Percentiles rank a stretch among this genome's conserved stretches.
These are phyloP conservation scores for Tricholoma furcatifolium DNA, from an alignment of 768 basidiomycete species.

Conservation along the genomic window DNA sequence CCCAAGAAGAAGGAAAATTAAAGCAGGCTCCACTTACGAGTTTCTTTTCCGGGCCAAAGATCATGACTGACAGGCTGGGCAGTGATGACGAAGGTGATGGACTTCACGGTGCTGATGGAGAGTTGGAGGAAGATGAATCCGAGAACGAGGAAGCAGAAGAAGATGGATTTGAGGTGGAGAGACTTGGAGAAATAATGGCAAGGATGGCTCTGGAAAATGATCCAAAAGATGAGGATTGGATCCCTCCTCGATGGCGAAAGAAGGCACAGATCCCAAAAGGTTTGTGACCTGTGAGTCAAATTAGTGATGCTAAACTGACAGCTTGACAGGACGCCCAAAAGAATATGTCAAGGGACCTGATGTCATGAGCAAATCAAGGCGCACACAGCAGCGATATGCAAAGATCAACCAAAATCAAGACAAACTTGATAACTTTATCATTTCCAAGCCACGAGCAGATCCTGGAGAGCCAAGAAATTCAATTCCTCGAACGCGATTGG, in stretches of 20 bases:
- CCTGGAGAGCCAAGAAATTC: no score
- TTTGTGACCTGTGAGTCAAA: no score
- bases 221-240: background rate
- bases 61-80: no score
- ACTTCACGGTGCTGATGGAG: background rate
- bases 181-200: background rate
- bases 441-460: no score
- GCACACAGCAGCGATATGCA: constrained; percentile 4
- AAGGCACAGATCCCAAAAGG: background rate
- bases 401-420: background rate
- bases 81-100: no score
- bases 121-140: background rate
- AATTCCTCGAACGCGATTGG: no score
- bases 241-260: background rate
- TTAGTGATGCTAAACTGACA: no score
- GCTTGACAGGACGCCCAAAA: background rate
- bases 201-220: no score
- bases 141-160: background rate
- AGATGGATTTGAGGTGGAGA: background rate
- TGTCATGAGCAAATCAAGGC: constrained; percentile 9
- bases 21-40: no score
- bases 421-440: constrained; percentile 3
- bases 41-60: no score
- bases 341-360: constrained; percentile 14
- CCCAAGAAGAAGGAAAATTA: no score